Evolutionary conservation across 306 rosid species (phyloP).

Genomic region (Glycyrrhiza uralensis): DNA sequence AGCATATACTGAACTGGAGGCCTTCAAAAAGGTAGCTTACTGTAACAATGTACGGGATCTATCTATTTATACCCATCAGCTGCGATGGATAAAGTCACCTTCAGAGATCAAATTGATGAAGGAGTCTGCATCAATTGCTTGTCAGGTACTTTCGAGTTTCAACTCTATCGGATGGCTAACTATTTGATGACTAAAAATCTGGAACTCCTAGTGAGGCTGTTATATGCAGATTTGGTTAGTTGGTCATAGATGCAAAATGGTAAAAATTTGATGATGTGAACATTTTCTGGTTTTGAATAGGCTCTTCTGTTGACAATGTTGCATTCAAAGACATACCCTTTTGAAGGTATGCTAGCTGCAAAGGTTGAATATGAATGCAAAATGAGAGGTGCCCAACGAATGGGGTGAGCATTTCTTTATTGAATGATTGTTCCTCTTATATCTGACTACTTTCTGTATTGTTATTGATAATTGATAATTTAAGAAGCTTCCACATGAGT

Average conservation of each 20-base stretch:
- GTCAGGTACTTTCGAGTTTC: conserved; percentile 86
- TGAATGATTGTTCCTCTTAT: conserved; percentile 8
- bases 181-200: not conserved
- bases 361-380: conserved; percentile 92
- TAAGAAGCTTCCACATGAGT: conserved; percentile 5
- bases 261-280: not conserved
- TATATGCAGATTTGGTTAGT: not conserved
- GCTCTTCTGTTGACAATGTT: conserved; percentile 88
- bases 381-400: conserved; percentile 89
- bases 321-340: conserved; percentile 70
- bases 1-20: conserved; percentile 60
- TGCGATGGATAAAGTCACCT: conserved; percentile 83
- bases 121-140: conserved; percentile 87
- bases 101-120: conserved; percentile 87
- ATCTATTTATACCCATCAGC: conserved; percentile 55
- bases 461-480: not conserved
- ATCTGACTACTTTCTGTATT: not conserved
- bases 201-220: conserved; percentile 21
- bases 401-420: conserved; percentile 68
- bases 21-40: conserved; percentile 53
- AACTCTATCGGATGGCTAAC: conserved; percentile 5
- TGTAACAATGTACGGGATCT: conserved; percentile 53
- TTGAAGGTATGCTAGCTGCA: conserved; percentile 74
- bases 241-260: not conserved
- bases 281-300: conserved; percentile 42